phyloP scores from a whole-genome alignment of 1,284 basidiomycete species.

The Tilletia setariae region DNA sequence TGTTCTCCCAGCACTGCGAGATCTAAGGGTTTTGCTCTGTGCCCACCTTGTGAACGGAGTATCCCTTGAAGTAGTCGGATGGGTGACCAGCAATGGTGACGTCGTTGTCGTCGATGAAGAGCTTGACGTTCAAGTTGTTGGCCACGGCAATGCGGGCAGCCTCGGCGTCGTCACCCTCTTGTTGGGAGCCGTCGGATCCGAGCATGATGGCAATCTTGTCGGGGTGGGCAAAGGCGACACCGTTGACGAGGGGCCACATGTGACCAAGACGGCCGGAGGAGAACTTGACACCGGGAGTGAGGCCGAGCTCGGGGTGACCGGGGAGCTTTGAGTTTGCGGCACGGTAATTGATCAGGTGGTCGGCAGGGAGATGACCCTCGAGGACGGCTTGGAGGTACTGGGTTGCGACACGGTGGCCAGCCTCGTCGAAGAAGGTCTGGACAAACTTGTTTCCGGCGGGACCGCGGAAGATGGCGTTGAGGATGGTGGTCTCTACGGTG shows the following conservation, averaged over 20 bases:
- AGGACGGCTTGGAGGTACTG: slow-evolving; percentile 76
- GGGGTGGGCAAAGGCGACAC: slow-evolving; percentile 71
- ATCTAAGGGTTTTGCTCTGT: too few relatives aligned
- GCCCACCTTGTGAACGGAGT: slow-evolving; percentile 60
- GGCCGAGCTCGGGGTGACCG: slow-evolving; percentile 76
- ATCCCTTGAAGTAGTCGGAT: slow-evolving; percentile 75
- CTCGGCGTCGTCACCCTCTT: slow-evolving; percentile 83
- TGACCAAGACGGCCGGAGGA: slow-evolving; percentile 62
- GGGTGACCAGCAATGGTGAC: slow-evolving; percentile 61
- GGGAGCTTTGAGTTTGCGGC: slow-evolving; percentile 77
- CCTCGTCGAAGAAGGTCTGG: slow-evolving; percentile 54
- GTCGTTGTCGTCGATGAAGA: slow-evolving; percentile 72
- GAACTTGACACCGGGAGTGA: slow-evolving; percentile 81
- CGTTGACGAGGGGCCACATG: slow-evolving; percentile 65
- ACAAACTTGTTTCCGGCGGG: slow-evolving; percentile 55
- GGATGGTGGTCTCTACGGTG: slow-evolving; percentile 72
- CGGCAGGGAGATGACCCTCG: slow-evolving; percentile 67
- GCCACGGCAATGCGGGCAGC: slow-evolving; percentile 79
- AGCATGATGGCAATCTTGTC: slow-evolving; percentile 74
- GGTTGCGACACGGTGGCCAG: slow-evolving; percentile 79
- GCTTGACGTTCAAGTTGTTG: slow-evolving; percentile 72
- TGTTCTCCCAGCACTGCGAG: too few relatives aligned
- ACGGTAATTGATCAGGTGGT: slow-evolving; percentile 76
- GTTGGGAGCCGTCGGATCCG: slow-evolving; percentile 81
- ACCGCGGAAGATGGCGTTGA: slow-evolving; percentile 69